Conservation (phyloP, 2,329 filamentous ascomycete species). For the Sporothrix luriei region DNA sequence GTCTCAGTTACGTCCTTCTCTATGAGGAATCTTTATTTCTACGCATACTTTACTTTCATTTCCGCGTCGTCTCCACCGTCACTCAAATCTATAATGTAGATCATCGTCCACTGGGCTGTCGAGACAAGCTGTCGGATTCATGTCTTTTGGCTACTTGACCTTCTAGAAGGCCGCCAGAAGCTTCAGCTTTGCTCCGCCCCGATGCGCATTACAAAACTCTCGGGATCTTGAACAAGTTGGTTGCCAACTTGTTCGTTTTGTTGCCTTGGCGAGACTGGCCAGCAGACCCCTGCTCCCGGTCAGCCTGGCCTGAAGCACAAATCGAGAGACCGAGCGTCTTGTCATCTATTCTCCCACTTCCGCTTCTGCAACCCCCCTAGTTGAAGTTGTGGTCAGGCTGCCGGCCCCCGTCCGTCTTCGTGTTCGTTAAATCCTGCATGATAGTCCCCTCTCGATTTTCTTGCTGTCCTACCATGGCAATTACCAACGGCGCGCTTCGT, state of each 20-base stretch:
- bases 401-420: neutral
- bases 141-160: neutral
- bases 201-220: neutral
- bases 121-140: neutral
- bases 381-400: neutral
- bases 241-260: neutral
- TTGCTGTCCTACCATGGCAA: constrained; percentile 16
- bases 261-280: constrained; percentile 12
- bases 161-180: constrained; percentile 29
- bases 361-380: neutral
- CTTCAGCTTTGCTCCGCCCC: constrained; percentile 3
- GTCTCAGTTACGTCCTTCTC: too few species aligned
- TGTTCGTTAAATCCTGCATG: constrained; percentile 9
- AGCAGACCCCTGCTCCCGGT: neutral
- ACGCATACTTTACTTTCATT: neutral
- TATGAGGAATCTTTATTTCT: neutral
- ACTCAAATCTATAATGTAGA: too few species aligned
- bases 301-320: constrained; percentile 23
- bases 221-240: neutral
- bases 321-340: constrained; percentile 7
- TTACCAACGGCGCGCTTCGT: neutral
- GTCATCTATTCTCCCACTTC: neutral
- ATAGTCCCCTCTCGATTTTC: neutral
- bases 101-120: neutral
- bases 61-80: neutral